Base-by-base conservation (phyloP, 306 rosid species). In the Glycine latifolia region DNA sequence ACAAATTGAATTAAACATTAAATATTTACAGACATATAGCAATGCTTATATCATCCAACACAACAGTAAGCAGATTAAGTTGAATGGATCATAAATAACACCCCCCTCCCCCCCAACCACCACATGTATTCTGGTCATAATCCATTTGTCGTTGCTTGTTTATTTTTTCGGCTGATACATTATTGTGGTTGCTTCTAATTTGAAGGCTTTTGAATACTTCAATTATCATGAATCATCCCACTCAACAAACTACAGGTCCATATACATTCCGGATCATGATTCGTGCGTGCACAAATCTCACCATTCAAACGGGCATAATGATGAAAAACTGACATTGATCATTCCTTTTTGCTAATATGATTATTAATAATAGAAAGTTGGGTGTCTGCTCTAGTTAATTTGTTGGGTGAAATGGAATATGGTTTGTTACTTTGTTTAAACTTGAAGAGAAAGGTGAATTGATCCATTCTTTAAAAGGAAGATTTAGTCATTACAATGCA, bases 151-250 rank as follows among this genome's bases (percentile, higher is more conserved):
- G 31, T 26, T 26, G 31, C 31, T 26, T 26, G 31, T 26, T 26
- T 26, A 26, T 20, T 20, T 20, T 20, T 20, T 20, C 26, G 26
- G 26, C 26, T 20, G 26, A 20, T 20, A 20, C 26, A 20, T 20
- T 20, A 20, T 20, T 59, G 60, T 70, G 58, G 54, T 35, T 71
- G 82, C 53, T 43, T 70, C 56, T 43, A 78, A 70, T 77, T 59
- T 62, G 83, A 62, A 62, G 35, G 79, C 50, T 71, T 77, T 63
- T 31, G 61, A 77, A 83, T 33, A 71, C 10, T 77, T 83, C 75
- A 83, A 77, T 52, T 14, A 10, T 59, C 4, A 33, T 61, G 14
- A 17, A 26, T 67, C 65, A 35, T 15, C 67, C 41, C 71, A 49
- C 71, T 46, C 37, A 5, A 63, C 49, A 63, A 65, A 81, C 50